Evolutionary conservation across 2,329 filamentous ascomycete genomes (phyloP).

Genomic region (Monosporascus sp.): DNA sequence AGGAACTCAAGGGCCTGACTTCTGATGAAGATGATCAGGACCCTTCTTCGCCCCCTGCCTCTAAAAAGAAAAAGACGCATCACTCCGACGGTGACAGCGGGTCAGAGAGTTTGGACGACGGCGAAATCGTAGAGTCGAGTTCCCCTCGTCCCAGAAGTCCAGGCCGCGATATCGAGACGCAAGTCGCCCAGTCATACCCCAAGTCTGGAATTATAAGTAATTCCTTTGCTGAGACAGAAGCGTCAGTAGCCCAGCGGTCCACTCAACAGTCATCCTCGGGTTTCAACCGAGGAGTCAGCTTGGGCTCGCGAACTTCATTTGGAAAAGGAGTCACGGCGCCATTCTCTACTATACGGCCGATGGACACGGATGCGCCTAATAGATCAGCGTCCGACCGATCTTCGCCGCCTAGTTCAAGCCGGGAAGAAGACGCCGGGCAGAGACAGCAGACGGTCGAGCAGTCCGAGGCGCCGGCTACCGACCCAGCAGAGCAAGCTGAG

Average conservation of each 20-base stretch:
- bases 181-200: not conserved
- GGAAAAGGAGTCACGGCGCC: conserved; percentile 8
- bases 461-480: not conserved
- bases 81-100: conserved; percentile 7
- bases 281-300: conserved; percentile 19
- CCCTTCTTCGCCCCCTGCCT: conserved; percentile 2
- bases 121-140: conserved; percentile 26
- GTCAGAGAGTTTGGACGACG: conserved; percentile 25
- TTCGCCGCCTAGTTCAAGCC: not conserved
- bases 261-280: conserved; percentile 2
- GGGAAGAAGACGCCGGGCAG: not conserved
- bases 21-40: conserved; percentile 12
- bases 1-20: conserved; percentile 26
- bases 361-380: not conserved
- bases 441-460: not conserved
- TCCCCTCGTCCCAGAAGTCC: conserved; percentile 1
- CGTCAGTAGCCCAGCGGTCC: conserved; percentile 3
- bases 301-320: conserved; percentile 20
- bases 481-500: not conserved
- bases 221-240: conserved; percentile 2
- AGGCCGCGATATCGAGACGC: not conserved
- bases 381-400: not conserved
- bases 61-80: conserved; percentile 19
- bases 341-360: conserved; percentile 2
- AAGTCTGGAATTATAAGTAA: not conserved